Base-by-base conservation (phyloP, 305 asterid species). In the Solanum aculeatissimum region DNA sequence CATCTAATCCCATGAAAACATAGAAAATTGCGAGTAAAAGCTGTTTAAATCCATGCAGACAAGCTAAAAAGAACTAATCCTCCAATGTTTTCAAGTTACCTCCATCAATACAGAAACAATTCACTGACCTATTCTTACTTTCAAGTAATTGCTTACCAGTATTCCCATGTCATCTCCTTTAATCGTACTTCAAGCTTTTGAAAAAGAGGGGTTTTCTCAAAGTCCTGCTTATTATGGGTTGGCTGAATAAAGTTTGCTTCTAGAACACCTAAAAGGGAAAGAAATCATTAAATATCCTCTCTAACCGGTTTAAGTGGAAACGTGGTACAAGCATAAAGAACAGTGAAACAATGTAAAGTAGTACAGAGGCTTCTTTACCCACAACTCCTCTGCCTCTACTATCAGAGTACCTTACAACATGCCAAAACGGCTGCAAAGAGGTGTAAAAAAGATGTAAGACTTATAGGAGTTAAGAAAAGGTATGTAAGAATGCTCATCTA, bases 311-410 rank as follows among this genome's bases (percentile, higher is more conserved):
- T 54, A 69, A 54, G 51, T 47, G 12, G 42, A 29, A 40, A 43
- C 53, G n/a, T 69, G 53, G 9, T 72, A 82, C 82, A 35, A 32
- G 74, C 49, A 53, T n/a, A 29, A 47, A 25, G 21, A 49, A 51
- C 29, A 23, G 21, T 45, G 29, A 42, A 82, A 32, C 45, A 51
- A 47, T 62, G 49, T n/a, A n/a, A 38, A 80, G 86, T 49, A 84
- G 75, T 74, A 47, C 78, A 84, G 84, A 83, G 83, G 87, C 82
- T 84, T 90, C 97, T 92, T 60, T 90, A 95, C 99, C 99, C 35
- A 96, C 99, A 87, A 96, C 98, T 68, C 99, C 99, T 91, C 95
- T 93, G 91, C 99, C 98, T 92, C 98, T 91, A 91, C 89, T 92
- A 79, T 45, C 57, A 47, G 90, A 57, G 88, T 85, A 96, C 85